phyloP scores from a whole-genome alignment of 108 stramenopile genomes.

The Aurantiochytrium sp. region DNA sequence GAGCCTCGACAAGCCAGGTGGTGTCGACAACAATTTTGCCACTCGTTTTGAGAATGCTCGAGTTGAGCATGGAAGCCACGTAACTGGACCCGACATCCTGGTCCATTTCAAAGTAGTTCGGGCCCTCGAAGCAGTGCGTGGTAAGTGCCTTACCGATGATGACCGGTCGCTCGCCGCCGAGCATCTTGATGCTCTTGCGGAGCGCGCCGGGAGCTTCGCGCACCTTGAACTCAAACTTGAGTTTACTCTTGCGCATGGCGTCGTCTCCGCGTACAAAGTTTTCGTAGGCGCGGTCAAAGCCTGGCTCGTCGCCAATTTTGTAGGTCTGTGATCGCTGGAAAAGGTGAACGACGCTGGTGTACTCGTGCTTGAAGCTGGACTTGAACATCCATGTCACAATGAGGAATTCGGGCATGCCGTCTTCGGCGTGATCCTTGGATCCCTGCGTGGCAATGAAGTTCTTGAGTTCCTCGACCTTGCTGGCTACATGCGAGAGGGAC shows the following conservation, averaged over 20 bases:
- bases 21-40: neutral
- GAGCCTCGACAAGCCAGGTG: neutral
- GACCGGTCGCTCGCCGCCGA: constrained; percentile 10
- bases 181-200: constrained; percentile 7
- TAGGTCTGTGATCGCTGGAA: neutral
- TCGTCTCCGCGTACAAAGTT: neutral
- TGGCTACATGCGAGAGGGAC: neutral
- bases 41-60: neutral
- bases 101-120: neutral
- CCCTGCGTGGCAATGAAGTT: neutral
- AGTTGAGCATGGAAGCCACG: constrained; percentile 11
- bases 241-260: neutral
- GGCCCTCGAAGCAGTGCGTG: neutral
- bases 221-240: neutral
- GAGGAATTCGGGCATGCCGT: neutral
- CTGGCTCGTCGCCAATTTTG: neutral
- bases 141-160: constrained; percentile 6
- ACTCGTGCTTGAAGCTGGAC: neutral
- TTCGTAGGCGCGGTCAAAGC: neutral
- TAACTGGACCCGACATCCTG: neutral
- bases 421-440: neutral
- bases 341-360: constrained; percentile 7
- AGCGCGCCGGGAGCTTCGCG: neutral
- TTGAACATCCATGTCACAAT: constrained; percentile 15
- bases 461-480: neutral